phyloP scores from a whole-genome alignment of 495 filamentous ascomycete genomes.

The Clavariopsis aquatica region DNA sequence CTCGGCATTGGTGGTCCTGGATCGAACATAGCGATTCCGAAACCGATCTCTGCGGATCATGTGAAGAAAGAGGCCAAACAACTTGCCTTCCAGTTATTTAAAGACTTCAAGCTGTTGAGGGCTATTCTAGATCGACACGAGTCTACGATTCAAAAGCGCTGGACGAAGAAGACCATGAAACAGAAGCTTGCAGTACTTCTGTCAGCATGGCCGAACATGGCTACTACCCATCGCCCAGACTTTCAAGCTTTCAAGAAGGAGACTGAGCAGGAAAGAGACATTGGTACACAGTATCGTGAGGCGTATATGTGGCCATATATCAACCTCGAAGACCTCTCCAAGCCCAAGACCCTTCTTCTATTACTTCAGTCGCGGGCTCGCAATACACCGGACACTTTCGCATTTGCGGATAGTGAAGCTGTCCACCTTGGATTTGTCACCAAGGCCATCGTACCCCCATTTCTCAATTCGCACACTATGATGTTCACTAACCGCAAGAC shows the following conservation, averaged over 20 bases:
- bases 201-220: slow-evolving; percentile 52
- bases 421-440: slow-evolving; percentile 39
- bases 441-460: slow-evolving; percentile 20
- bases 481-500: slow-evolving; percentile 45
- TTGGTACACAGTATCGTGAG: slow-evolving; percentile 36
- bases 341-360: slow-evolving; percentile 49
- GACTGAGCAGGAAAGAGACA: slow-evolving; percentile 13
- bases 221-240: slow-evolving; percentile 54
- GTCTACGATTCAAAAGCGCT: slow-evolving; percentile 45
- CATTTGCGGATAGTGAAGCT: slow-evolving; percentile 42
- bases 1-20: too few relatives aligned
- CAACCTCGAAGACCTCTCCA: slow-evolving; percentile 58
- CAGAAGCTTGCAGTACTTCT: slow-evolving; percentile 50
- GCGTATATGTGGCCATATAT: slow-evolving; percentile 56
- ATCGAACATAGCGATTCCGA: too few relatives aligned
- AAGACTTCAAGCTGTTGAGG: slow-evolving; percentile 25
- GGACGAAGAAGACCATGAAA: slow-evolving; percentile 51
- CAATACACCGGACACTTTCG: slow-evolving; percentile 50
- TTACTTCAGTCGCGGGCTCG: slow-evolving; percentile 55
- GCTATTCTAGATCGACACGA: slow-evolving; percentile 51
- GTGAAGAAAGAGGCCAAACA: too few relatives aligned
- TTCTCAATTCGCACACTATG: slow-evolving; percentile 50
- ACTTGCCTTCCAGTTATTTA: too few relatives aligned
- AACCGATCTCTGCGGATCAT: too few relatives aligned
- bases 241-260: slow-evolving; percentile 48